Conservation (phyloP, 495 filamentous ascomycete species). For the Cryomyces antarcticus region DNA sequence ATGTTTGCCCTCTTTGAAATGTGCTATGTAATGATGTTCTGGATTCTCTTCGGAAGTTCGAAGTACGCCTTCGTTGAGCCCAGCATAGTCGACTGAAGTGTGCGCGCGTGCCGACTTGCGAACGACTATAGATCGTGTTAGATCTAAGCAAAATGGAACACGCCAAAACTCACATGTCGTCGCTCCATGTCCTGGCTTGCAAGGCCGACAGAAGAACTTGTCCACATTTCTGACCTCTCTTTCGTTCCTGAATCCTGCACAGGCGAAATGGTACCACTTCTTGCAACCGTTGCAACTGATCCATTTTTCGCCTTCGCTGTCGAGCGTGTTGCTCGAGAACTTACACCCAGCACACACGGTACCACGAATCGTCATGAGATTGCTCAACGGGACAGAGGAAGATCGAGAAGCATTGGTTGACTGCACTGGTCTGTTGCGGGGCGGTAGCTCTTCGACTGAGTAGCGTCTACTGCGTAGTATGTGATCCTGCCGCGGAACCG, state of each 20-base stretch:
- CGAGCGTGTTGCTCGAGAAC: slow-evolving; percentile 11
- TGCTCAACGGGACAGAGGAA: too few relatives aligned
- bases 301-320: slow-evolving; percentile 27
- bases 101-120: slow-evolving; percentile 38
- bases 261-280: slow-evolving; percentile 53
- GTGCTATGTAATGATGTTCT: slow-evolving; percentile 55
- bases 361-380: neutral
- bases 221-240: slow-evolving; percentile 50
- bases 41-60: slow-evolving; percentile 47
- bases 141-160: neutral
- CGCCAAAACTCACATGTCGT: slow-evolving; percentile 40
- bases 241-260: slow-evolving; percentile 50
- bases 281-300: slow-evolving; percentile 61
- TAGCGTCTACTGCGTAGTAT: too few relatives aligned
- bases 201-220: slow-evolving; percentile 46
- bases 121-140: slow-evolving; percentile 11
- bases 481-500: too few relatives aligned
- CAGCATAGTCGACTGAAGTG: slow-evolving; percentile 56
- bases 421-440: too few relatives aligned
- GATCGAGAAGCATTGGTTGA: too few relatives aligned
- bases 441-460: too few relatives aligned
- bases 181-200: slow-evolving; percentile 37
- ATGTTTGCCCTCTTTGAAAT: slow-evolving; percentile 47
- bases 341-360: slow-evolving; percentile 22
- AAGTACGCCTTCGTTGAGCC: slow-evolving; percentile 51